phyloP scores from a whole-genome alignment of 1,284 basidiomycete species.

The Trichosporon sp. region DNA sequence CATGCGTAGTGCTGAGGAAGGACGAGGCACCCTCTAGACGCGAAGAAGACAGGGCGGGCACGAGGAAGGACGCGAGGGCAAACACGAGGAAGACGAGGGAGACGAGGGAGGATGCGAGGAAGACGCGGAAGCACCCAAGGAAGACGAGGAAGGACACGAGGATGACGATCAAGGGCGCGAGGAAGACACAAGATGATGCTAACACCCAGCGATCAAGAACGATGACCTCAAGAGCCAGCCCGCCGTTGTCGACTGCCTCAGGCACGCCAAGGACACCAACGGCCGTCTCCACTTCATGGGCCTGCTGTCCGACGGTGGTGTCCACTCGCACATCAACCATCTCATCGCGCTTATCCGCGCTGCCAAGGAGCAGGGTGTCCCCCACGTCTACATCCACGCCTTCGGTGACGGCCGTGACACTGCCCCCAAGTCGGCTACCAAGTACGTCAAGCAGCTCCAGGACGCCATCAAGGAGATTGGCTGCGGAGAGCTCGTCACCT shows the following conservation, averaged over 20 bases:
- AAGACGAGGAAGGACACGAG: too few species aligned
- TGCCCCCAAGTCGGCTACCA: slow-evolving; percentile 73
- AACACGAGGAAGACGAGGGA: too few species aligned
- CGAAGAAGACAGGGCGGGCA: too few species aligned
- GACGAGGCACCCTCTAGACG: too few species aligned
- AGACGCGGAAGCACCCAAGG: too few species aligned
- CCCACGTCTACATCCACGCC: slow-evolving; percentile 84
- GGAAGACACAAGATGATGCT: background rate
- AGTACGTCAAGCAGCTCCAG: slow-evolving; percentile 72
- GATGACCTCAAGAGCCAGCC: slow-evolving; percentile 77
- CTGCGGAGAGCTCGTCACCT: slow-evolving; percentile 67
- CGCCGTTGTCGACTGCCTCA: slow-evolving; percentile 69
- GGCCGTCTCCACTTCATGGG: slow-evolving; percentile 82
- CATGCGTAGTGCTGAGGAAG: too few species aligned
- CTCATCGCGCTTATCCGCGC: slow-evolving; percentile 82
- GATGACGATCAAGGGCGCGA: too few species aligned
- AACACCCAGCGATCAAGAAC: slow-evolving; percentile 73
- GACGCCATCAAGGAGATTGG: slow-evolving; percentile 76
- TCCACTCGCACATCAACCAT: slow-evolving; percentile 89
- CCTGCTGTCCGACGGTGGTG: slow-evolving; percentile 87
- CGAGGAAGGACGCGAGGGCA: too few species aligned
- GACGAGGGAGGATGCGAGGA: too few species aligned
- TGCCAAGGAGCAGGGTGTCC: slow-evolving; percentile 78
- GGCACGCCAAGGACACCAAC: slow-evolving; percentile 75
- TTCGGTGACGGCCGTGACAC: slow-evolving; percentile 85